A percentile compares a stretch with the other conserved stretches of the same genome.
Conservation (phyloP, 2,329 filamentous ascomycete genomes). For the Cephalotrichum gorgonifer region DNA sequence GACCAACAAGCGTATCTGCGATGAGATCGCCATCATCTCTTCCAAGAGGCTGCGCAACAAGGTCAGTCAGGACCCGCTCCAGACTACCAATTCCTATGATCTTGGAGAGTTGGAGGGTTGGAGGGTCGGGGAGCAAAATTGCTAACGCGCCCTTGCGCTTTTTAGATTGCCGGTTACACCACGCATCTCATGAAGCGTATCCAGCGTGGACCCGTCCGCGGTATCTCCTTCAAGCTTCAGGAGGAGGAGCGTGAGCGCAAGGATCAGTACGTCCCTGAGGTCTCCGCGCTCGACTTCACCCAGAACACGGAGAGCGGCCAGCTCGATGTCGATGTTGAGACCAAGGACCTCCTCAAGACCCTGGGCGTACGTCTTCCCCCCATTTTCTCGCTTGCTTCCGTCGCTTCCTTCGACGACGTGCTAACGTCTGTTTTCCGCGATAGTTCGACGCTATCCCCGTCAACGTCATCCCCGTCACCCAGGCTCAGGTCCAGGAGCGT, state of each 20-base stretch:
- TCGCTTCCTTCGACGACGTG: background rate
- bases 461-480: constrained; percentile 85
- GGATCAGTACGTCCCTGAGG: constrained; percentile 99
- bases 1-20: constrained; percentile 99
- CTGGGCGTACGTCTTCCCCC: constrained; percentile 68
- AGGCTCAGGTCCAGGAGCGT: constrained; percentile 79
- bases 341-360: constrained; percentile 98
- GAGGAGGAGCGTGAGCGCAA: constrained; percentile 99
- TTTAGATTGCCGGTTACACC: constrained; percentile 91
- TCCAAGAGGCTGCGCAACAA: constrained; percentile 99
- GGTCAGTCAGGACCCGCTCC: constrained; percentile 38
- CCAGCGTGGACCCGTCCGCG: constrained; percentile 95
- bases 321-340: constrained; percentile 92
- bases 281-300: constrained; percentile 96
- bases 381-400: background rate
- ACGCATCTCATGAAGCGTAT: constrained; percentile 99
- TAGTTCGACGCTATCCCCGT: constrained; percentile 97
- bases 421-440: constrained; percentile 8
- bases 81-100: too few species aligned
- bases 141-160: background rate
- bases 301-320: constrained; percentile 88
- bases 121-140: background rate
- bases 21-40: constrained; percentile 99
- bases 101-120: background rate
- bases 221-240: constrained; percentile 99